These are phyloP conservation scores for Ceratobasidium theobromae DNA, from an alignment of 1,284 basidiomycete species.

Conservation along the genomic window DNA sequence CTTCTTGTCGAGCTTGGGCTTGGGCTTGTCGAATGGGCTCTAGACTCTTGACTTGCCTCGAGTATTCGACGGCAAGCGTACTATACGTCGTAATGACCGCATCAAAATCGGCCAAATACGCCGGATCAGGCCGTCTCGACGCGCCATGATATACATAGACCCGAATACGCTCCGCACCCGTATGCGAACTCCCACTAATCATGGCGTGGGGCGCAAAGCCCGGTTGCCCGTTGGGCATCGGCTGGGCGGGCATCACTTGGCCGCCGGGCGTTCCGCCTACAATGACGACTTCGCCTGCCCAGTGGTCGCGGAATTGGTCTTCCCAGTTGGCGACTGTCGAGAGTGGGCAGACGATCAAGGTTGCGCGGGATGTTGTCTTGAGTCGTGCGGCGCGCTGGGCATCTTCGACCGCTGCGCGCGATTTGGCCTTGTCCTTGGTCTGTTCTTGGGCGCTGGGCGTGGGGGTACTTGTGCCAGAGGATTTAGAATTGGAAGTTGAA, in stretches of 20 bases:
- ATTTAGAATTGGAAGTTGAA: conserved; percentile 3
- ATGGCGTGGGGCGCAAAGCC: conserved; percentile 17
- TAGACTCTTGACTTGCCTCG: conserved; percentile 76
- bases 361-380: conserved; percentile 80
- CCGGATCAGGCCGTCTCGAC: conserved; percentile 79
- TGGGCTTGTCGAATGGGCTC: conserved; percentile 43
- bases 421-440: conserved; percentile 59
- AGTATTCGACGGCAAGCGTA: conserved; percentile 93
- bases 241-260: conserved; percentile 42
- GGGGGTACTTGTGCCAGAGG: conserved; percentile 4
- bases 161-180: conserved; percentile 39
- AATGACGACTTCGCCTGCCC: conserved; percentile 80
- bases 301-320: conserved; percentile 95
- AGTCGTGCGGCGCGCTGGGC: conserved; percentile 70
- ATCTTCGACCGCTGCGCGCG: conserved; percentile 65
- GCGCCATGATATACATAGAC: conserved; percentile 98
- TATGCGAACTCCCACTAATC: conserved; percentile 21
- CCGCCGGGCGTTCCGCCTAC: conserved; percentile 65
- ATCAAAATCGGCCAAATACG: conserved; percentile 89
- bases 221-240: conserved; percentile 31
- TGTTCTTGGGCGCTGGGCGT: conserved; percentile 50
- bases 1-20: conserved; percentile 38
- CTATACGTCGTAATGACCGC: conserved; percentile 97
- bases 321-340: conserved; percentile 99
- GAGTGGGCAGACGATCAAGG: conserved; percentile 94